Evolutionary conservation across 768 basidiomycete genomes (phyloP).

Genomic region (Chalciporus pseudorubinellus): DNA sequence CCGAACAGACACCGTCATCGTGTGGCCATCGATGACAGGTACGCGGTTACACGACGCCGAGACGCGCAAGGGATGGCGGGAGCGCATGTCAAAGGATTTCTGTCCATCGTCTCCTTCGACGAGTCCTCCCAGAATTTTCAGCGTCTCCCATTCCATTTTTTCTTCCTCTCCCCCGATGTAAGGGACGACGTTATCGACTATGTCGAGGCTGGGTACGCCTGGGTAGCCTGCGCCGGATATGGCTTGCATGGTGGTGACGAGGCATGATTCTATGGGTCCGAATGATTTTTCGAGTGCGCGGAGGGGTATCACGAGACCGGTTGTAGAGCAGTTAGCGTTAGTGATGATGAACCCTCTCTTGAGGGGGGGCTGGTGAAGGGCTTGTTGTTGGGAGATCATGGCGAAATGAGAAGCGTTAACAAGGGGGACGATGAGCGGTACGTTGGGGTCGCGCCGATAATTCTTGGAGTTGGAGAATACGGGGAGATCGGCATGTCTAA

Average conservation of each 20-base stretch:
- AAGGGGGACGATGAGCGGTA: constrained; percentile 94
- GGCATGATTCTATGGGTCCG: constrained; percentile 87
- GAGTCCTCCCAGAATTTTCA: constrained; percentile 93
- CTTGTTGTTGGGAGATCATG: constrained; percentile 81
- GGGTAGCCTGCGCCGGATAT: constrained; percentile 99
- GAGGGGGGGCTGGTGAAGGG: constrained; percentile 62
- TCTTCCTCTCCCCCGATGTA: constrained; percentile 94
- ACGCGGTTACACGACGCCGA: constrained; percentile 95
- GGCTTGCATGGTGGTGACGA: constrained; percentile 97
- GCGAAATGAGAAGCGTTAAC: constrained; percentile 86
- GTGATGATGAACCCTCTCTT: constrained; percentile 93
- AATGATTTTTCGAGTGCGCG: constrained; percentile 86
- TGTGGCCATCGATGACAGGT: constrained; percentile 94
- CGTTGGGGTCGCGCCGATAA: constrained; percentile 85
- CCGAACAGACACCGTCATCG: constrained; percentile 82
- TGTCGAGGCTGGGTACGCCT: constrained; percentile 84
- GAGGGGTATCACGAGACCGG: constrained; percentile 89
- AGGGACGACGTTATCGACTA: constrained; percentile 94
- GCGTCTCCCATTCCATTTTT: constrained; percentile 98
- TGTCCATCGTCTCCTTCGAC: constrained; percentile 50
- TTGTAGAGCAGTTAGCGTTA: constrained; percentile 98
- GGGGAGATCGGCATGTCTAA: constrained; percentile 82
- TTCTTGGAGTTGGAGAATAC: constrained; percentile 99
- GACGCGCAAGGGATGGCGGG: constrained; percentile 75
- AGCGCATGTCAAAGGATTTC: constrained; percentile 82